Base-by-base conservation (phyloP, 805 yeast genomes). In the Cyberlindnera nakhonratchasimensis region DNA sequence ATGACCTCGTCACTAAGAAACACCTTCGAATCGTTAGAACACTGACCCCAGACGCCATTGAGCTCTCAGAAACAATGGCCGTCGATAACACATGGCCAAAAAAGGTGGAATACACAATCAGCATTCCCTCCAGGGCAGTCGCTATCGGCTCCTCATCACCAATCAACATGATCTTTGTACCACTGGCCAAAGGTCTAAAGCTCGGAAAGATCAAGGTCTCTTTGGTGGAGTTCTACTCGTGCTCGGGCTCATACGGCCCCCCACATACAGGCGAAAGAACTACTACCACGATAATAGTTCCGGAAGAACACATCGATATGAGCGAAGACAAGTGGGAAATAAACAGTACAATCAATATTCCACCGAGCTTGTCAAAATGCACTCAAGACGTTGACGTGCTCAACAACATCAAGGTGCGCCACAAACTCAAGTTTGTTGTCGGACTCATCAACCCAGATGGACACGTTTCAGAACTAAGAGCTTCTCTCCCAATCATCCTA, bases 21-120 rank as follows among this genome's bases (percentile, higher is more conserved):
- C 88, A 82, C 55, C 50, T 93, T 3, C 77, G 96, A 47, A 80
- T 93, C 9, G 78, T 93, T 10, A 74, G 99, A 55, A 91, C 98
- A 0, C 66, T 91, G 45, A 80, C 96, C 2, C 77, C 95, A 1
- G 98, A 91, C 61, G 76, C 95, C 1, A 75, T 86, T 4, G 98
- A 93, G 55, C 69, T 89, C 19, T 75, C 95, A 0, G 97, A 91
- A 62, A 87, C 98, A 0, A 86, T 90, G 53, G 86, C 95, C 0
- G 95, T 91, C 24, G 96, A 89, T 58, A 91, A 91, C 60, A 82
- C 90, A 1, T 91, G 98, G 98, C 97, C 98, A 2, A 70, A 80
- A 34, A 93, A 93, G 59, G 87, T 91, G 24, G 97, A 91, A 57
- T 91, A 91, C 61, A 76, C 88, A 3, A 79, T 93, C 45, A 83